These are phyloP conservation scores for Colletotrichum lini DNA, from an alignment of 2,329 filamentous ascomycete species.

Conservation along the genomic window DNA sequence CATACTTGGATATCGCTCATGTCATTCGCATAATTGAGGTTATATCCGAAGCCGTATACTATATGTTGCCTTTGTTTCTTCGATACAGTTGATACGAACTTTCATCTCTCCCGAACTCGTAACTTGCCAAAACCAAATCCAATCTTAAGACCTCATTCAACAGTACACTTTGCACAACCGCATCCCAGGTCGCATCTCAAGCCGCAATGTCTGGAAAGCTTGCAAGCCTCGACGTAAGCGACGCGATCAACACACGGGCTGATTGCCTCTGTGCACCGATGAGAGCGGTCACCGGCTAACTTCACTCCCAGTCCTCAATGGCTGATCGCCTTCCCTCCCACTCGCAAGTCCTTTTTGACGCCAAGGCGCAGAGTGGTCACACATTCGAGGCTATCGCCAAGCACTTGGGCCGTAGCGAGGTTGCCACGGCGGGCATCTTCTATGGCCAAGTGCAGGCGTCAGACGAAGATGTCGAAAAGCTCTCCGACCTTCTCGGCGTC, in stretches of 20 bases:
- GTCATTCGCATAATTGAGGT: neutral
- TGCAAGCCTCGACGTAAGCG: slow-evolving; percentile 56
- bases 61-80: neutral
- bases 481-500: slow-evolving; percentile 76
- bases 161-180: neutral
- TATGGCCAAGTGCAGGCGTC: slow-evolving; percentile 88
- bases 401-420: slow-evolving; percentile 82
- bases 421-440: slow-evolving; percentile 89
- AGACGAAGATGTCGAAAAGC: slow-evolving; percentile 74
- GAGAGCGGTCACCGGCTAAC: slow-evolving; percentile 31
- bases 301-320: slow-evolving; percentile 70
- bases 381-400: slow-evolving; percentile 85
- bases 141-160: neutral
- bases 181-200: neutral
- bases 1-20: neutral
- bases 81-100: neutral
- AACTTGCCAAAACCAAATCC: neutral
- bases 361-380: slow-evolving; percentile 82
- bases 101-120: neutral
- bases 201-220: slow-evolving; percentile 31
- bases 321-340: slow-evolving; percentile 78
- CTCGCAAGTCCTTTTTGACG: slow-evolving; percentile 82
- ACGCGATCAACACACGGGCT: neutral
- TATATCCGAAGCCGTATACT: neutral
- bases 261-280: neutral